Percentiles rank a stretch among this genome's conserved stretches.
phyloP scores from a whole-genome alignment of 768 basidiomycete species.

The Fistulinella prunicolor region DNA sequence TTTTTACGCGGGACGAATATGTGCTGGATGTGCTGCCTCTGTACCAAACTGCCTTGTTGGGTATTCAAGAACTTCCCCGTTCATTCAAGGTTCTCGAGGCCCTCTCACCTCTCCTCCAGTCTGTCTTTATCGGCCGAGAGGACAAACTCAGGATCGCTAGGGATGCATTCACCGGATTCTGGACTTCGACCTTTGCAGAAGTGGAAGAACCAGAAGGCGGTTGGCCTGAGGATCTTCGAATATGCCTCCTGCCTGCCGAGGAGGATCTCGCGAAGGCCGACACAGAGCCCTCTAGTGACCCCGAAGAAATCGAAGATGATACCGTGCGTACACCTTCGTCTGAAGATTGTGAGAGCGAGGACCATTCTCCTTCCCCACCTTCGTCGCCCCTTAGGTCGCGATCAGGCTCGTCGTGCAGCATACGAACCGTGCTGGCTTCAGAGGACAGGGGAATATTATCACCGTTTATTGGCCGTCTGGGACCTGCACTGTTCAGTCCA shows the following conservation, averaged over 20 bases:
- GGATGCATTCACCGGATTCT: constrained; percentile 61
- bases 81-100: constrained; percentile 40
- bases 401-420: constrained; percentile 2
- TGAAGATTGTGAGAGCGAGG: constrained; percentile 1
- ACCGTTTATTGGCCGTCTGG: constrained; percentile 26
- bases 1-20: constrained; percentile 54
- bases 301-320: constrained; percentile 21
- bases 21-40: constrained; percentile 58
- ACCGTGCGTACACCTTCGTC: constrained; percentile 6
- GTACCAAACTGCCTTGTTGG: constrained; percentile 57
- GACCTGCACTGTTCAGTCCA: constrained; percentile 28
- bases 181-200: constrained; percentile 48
- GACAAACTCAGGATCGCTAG: constrained; percentile 43
- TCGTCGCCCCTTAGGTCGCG: constrained; percentile 5
- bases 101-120: constrained; percentile 51
- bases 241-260: constrained; percentile 28
- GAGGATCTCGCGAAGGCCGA: constrained; percentile 2
- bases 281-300: constrained; percentile 24
- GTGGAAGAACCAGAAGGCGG: constrained; percentile 42
- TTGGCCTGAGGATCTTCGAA: constrained; percentile 51
- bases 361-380: constrained; percentile 7
- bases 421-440: background rate
- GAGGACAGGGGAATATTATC: constrained; percentile 4
- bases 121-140: constrained; percentile 52
- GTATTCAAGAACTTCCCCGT: constrained; percentile 46